A percentile compares a stretch with the other conserved stretches of the same genome.
These are phyloP conservation scores for Cladophialophora bantiana DNA, from an alignment of 2,329 filamentous ascomycete genomes.

Conservation along the genomic window DNA sequence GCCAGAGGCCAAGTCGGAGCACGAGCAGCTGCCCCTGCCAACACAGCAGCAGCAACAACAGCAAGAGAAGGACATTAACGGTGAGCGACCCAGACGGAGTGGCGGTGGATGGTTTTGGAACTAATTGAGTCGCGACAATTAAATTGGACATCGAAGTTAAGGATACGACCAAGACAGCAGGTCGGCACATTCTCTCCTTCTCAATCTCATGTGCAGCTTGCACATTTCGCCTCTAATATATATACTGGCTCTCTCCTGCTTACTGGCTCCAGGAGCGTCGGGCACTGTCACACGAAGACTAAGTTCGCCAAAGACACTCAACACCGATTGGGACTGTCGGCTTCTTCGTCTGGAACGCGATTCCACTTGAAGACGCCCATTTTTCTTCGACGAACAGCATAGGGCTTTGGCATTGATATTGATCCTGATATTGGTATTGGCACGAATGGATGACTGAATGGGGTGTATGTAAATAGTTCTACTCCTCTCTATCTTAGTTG, in stretches of 20 bases:
- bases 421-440: background rate
- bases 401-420: background rate
- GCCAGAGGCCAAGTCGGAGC: background rate
- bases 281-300: no score
- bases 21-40: background rate
- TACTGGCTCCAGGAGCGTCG: no score
- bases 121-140: background rate
- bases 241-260: no score
- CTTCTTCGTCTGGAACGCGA: background rate
- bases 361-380: background rate
- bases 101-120: conserved; percentile 37
- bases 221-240: background rate
- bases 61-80: background rate
- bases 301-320: no score
- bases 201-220: background rate
- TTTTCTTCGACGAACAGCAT: background rate
- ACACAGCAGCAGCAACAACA: conserved; percentile 10
- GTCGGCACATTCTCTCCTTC: background rate
- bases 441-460: background rate
- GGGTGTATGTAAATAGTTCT: background rate
- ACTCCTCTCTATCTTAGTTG: background rate
- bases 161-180: background rate
- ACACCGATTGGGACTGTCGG: background rate
- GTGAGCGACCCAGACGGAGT: conserved; percentile 1
- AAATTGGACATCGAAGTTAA: background rate